These are phyloP conservation scores for Diaporthe caulivora DNA, from an alignment of 2,329 filamentous ascomycete genomes.

Conservation along the genomic window DNA sequence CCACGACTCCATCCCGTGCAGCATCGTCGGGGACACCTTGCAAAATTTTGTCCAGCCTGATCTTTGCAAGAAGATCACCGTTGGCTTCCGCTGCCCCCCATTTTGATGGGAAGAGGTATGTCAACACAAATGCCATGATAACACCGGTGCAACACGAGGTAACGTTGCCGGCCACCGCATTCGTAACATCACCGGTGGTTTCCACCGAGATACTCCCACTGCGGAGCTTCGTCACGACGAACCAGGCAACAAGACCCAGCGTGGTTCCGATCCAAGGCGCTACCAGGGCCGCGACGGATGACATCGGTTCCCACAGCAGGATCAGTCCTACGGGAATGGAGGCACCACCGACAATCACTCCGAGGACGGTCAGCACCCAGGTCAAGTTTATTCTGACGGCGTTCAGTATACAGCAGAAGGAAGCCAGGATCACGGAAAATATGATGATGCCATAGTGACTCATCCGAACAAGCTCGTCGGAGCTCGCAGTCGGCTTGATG, in stretches of 20 bases:
- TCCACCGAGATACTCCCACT: constrained; percentile 50
- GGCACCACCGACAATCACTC: constrained; percentile 55
- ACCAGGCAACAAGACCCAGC: constrained; percentile 52
- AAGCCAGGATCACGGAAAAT: constrained; percentile 50
- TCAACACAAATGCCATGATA: constrained; percentile 50
- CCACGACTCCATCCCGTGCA: neutral
- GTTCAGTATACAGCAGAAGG: constrained; percentile 52
- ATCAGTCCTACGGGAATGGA: constrained; percentile 52
- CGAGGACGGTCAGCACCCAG: constrained; percentile 55
- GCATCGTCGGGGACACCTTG: constrained; percentile 41
- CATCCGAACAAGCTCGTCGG: constrained; percentile 48
- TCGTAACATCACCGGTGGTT: constrained; percentile 52
- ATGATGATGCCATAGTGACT: constrained; percentile 51
- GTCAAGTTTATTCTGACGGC: constrained; percentile 52
- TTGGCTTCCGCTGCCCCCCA: constrained; percentile 41
- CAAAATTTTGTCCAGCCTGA: constrained; percentile 47
- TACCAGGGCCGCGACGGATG: constrained; percentile 50
- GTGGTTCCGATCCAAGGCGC: constrained; percentile 51
- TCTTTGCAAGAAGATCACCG: constrained; percentile 42
- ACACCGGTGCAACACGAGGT: constrained; percentile 51
- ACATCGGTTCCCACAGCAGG: constrained; percentile 54
- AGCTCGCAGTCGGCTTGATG: constrained; percentile 49
- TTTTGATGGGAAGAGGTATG: constrained; percentile 50
- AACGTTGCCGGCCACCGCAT: constrained; percentile 54
- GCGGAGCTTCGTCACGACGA: constrained; percentile 51